phyloP scores from a whole-genome alignment of 371 early-diverging fungal species.

The Dentiscutata heterogama region DNA sequence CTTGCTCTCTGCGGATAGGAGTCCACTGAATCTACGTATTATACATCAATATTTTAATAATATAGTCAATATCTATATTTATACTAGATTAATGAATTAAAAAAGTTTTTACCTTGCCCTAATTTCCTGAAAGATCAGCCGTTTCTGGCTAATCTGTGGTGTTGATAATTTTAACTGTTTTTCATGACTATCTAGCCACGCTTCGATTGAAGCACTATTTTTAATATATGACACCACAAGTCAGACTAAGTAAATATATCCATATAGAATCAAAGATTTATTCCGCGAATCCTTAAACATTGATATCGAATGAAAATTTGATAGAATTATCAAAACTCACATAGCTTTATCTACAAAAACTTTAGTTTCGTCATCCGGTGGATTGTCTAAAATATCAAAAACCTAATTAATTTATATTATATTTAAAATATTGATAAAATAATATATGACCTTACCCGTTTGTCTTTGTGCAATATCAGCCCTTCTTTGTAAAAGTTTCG shows the following conservation, averaged over 20 bases:
- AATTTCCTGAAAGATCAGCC: conserved; percentile 62
- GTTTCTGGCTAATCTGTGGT: conserved; percentile 51
- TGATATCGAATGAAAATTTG: not conserved
- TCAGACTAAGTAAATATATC: not conserved
- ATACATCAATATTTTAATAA: not conserved
- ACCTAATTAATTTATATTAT: conserved; percentile 27
- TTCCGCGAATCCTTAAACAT: not conserved
- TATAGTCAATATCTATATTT: not conserved
- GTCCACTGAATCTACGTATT: conserved; percentile 53
- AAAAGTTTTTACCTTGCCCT: conserved; percentile 24
- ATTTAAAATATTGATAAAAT: not conserved
- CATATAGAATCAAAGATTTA: conserved; percentile 3
- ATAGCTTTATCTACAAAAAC: conserved; percentile 39
- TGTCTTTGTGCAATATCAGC: conserved; percentile 38
- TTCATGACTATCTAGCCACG: conserved; percentile 56
- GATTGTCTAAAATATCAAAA: conserved; percentile 41
- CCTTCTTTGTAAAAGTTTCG: conserved; percentile 22
- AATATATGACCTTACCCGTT: conserved; percentile 21
- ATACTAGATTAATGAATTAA: not conserved
- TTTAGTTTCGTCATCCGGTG: conserved; percentile 41
- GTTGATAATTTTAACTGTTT: conserved; percentile 54
- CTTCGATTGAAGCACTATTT: conserved; percentile 43
- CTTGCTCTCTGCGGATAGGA: conserved; percentile 51
- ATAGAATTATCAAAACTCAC: conserved; percentile 29
- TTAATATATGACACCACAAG: not conserved